Evolutionary conservation across 352 stramenopile genomes (phyloP).

Genomic region (Blastocystis sp.): DNA sequence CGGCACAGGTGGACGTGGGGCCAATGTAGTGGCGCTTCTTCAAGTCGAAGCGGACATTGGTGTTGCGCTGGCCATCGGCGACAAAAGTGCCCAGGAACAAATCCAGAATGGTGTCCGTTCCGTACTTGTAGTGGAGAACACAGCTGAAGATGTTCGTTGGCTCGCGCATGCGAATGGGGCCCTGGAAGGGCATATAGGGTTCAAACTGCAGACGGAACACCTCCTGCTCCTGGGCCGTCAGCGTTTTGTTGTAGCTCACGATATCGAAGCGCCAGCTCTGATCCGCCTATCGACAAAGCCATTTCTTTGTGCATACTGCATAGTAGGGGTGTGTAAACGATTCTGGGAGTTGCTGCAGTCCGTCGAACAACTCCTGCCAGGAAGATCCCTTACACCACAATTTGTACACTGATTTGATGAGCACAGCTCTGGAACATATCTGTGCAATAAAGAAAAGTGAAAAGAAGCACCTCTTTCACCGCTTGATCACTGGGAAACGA

Average conservation of each 20-base stretch:
- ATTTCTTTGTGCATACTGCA: neutral
- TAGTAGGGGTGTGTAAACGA: constrained; percentile 52
- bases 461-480: constrained; percentile 74
- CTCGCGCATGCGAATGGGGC: constrained; percentile 10
- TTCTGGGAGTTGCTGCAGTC: neutral
- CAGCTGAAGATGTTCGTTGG: constrained; percentile 9
- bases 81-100: constrained; percentile 45
- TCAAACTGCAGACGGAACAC: constrained; percentile 52
- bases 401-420: constrained; percentile 60
- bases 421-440: constrained; percentile 47
- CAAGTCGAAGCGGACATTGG: constrained; percentile 43
- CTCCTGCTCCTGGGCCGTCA: constrained; percentile 32
- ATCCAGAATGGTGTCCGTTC: neutral
- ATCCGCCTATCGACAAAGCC: neutral
- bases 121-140: constrained; percentile 31
- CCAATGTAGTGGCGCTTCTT: constrained; percentile 82
- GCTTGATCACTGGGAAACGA: constrained; percentile 76
- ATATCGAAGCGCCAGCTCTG: constrained; percentile 44
- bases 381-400: constrained; percentile 53
- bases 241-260: constrained; percentile 15
- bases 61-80: constrained; percentile 44
- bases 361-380: constrained; percentile 33
- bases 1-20: constrained; percentile 92
- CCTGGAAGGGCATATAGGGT: constrained; percentile 44
- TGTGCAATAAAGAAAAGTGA: neutral